Evolutionary conservation across 2,329 filamentous ascomycete species (phyloP).

Genomic region (Xylariaceae sp.): DNA sequence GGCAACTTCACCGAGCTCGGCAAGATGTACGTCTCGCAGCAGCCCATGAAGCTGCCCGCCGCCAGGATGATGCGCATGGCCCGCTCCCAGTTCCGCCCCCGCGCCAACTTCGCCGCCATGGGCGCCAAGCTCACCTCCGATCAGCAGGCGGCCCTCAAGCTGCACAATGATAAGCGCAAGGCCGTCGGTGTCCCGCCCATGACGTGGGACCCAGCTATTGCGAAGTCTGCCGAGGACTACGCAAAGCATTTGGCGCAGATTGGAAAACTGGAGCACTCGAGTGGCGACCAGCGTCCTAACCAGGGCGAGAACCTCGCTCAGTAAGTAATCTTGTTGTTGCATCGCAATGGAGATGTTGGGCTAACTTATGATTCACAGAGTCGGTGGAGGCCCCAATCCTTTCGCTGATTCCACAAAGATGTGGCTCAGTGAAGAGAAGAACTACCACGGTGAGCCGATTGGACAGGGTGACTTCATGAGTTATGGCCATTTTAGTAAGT

Average conservation of each 20-base stretch:
- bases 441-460: conserved; percentile 33
- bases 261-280: conserved; percentile 30
- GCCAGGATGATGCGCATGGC: neutral
- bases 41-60: conserved; percentile 24
- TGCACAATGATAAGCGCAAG: conserved; percentile 30
- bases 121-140: conserved; percentile 16
- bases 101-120: no score
- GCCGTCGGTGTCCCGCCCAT: conserved; percentile 25
- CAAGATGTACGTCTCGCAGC: conserved; percentile 24
- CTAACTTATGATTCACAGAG: conserved; percentile 9
- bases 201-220: conserved; percentile 29
- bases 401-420: conserved; percentile 27
- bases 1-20: conserved; percentile 36
- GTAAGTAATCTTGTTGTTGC: conserved; percentile 16
- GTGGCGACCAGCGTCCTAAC: conserved; percentile 24
- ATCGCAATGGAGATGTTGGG: neutral
- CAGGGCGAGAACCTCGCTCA: conserved; percentile 36
- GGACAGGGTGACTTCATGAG: conserved; percentile 32
- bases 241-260: conserved; percentile 30
- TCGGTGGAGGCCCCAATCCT: conserved; percentile 16
- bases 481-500: conserved; percentile 35
- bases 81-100: no score
- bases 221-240: conserved; percentile 27
- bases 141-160: conserved; percentile 26
- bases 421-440: conserved; percentile 33